phyloP scores from a whole-genome alignment of 331 rosid genomes.

The Stylosanthes scabra region DNA sequence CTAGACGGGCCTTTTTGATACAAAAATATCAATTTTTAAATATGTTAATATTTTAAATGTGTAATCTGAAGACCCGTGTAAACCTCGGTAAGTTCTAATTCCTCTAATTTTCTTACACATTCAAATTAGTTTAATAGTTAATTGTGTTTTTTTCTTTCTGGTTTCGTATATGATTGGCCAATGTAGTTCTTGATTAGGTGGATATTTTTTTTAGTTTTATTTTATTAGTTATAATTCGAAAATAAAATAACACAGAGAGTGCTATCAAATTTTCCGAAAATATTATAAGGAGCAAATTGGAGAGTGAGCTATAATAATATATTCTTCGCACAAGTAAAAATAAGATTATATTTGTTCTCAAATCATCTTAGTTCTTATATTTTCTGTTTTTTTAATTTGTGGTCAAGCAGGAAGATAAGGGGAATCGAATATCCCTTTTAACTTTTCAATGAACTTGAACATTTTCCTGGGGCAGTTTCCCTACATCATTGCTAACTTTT shows the following conservation, averaged over 20 bases:
- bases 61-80: too few relatives aligned
- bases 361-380: background rate
- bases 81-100: too few relatives aligned
- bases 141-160: too few relatives aligned
- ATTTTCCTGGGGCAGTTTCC: background rate
- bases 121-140: background rate
- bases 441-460: background rate
- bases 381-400: background rate
- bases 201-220: background rate
- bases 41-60: too few relatives aligned
- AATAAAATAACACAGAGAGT: background rate
- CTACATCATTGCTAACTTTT: background rate
- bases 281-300: constrained; percentile 2
- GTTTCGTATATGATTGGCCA: background rate
- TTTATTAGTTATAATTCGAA: background rate
- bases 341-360: background rate
- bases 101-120: constrained; percentile 8
- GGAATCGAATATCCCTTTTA: background rate
- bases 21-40: too few relatives aligned
- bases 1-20: background rate
- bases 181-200: background rate
- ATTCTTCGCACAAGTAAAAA: constrained; percentile 1
- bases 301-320: background rate
- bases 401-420: background rate
- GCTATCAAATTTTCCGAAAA: background rate